These are phyloP conservation scores for Malassezia nana DNA, from an alignment of 1,284 basidiomycete genomes.

Conservation along the genomic window DNA sequence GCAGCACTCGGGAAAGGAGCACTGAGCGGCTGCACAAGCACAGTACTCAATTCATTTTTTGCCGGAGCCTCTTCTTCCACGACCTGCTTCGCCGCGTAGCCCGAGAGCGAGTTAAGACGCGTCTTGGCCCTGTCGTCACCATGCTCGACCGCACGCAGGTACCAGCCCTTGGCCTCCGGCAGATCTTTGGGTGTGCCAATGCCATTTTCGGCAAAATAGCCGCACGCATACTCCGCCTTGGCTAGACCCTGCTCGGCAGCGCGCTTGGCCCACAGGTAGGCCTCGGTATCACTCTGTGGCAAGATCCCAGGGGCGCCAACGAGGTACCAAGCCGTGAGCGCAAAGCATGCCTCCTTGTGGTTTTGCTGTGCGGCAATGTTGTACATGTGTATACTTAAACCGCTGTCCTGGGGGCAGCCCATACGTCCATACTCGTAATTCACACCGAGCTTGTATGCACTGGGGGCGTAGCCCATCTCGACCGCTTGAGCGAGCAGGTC, in stretches of 20 bases:
- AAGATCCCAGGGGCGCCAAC: slow-evolving; percentile 94
- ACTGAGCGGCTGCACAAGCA: slow-evolving; percentile 36
- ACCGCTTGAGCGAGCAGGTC: slow-evolving; percentile 89
- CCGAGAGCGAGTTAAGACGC: slow-evolving; percentile 54
- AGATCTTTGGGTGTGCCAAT: slow-evolving; percentile 50
- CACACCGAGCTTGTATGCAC: slow-evolving; percentile 88
- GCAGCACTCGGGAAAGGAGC: slow-evolving; percentile 39
- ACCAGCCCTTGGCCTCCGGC: slow-evolving; percentile 62
- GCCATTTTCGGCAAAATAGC: slow-evolving; percentile 77
- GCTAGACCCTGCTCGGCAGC: slow-evolving; percentile 46
- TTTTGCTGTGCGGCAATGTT: slow-evolving; percentile 69
- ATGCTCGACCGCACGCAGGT: slow-evolving; percentile 78
- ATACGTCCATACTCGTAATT: slow-evolving; percentile 99
- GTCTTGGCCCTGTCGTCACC: slow-evolving; percentile 88
- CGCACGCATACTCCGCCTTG: slow-evolving; percentile 67
- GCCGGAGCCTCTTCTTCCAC: slow-evolving; percentile 20
- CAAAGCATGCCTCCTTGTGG: slow-evolving; percentile 94
- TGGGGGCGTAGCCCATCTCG: slow-evolving; percentile 90
- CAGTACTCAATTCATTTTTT: slow-evolving; percentile 25
- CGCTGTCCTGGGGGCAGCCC: slow-evolving; percentile 95
- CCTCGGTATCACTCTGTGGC: slow-evolving; percentile 95
- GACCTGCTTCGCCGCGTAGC: slow-evolving; percentile 19
- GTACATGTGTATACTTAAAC: slow-evolving; percentile 96
- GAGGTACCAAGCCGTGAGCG: slow-evolving; percentile 95
- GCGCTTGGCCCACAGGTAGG: slow-evolving; percentile 56